Evolutionary conservation across 2,329 filamentous ascomycete genomes (phyloP).

Genomic region (Ophiocordyceps camponoti-rufipedis): DNA sequence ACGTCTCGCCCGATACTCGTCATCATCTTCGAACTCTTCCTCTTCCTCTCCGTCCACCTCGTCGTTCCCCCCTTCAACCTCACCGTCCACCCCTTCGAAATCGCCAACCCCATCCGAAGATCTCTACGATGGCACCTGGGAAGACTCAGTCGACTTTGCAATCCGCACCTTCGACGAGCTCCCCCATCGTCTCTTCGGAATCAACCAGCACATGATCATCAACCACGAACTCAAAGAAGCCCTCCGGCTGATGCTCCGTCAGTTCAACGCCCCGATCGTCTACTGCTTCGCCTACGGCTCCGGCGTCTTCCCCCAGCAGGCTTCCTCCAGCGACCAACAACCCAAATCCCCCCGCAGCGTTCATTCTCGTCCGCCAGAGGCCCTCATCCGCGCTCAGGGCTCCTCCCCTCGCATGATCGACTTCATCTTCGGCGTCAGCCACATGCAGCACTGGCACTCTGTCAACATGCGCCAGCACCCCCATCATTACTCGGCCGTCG

Average conservation of each 20-base stretch:
- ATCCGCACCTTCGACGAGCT: constrained; percentile 26
- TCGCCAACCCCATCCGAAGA: constrained; percentile 5
- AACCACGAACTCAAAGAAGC: constrained; percentile 91
- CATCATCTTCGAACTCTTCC: not conserved
- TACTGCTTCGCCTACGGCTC: constrained; percentile 97
- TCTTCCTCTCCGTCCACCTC: not conserved
- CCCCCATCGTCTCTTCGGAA: constrained; percentile 49
- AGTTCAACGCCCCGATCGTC: constrained; percentile 82
- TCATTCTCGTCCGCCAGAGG: constrained; percentile 66
- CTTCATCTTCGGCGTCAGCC: constrained; percentile 90
- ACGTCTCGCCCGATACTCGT: not conserved
- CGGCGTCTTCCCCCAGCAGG: constrained; percentile 75
- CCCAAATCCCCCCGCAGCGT: constrained; percentile 38
- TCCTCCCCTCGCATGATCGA: constrained; percentile 93
- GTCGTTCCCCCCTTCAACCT: not conserved
- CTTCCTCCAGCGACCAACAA: constrained; percentile 27
- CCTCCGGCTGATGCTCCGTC: constrained; percentile 69
- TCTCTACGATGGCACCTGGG: constrained; percentile 22
- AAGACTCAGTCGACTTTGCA: constrained; percentile 21
- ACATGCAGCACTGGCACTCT: constrained; percentile 93
- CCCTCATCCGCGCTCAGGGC: constrained; percentile 69
- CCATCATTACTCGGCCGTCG: constrained; percentile 79
- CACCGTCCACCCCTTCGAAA: constrained; percentile 1
- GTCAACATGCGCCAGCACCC: constrained; percentile 79
- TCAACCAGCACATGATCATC: constrained; percentile 92